Percentiles rank a stretch among this genome's conserved stretches.
These are phyloP conservation scores for Tillandsia leiboldiana DNA, from an alignment of 176 grass and related monocot genomes.

Conservation along the genomic window DNA sequence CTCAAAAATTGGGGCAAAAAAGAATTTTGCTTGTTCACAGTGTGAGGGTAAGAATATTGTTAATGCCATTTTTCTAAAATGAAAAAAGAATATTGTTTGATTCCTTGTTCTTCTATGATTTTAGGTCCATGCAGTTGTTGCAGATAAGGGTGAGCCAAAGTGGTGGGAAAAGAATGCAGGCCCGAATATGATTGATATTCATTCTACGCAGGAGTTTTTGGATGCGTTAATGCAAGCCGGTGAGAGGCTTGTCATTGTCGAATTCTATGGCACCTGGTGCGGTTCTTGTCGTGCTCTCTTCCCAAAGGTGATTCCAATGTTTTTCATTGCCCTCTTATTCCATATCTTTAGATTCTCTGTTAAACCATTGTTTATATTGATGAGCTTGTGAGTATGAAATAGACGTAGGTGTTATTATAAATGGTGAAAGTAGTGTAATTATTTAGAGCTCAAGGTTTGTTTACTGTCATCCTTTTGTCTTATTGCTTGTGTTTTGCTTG, in stretches of 20 bases:
- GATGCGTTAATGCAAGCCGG: slow-evolving; percentile 70
- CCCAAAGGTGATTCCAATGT: slow-evolving; percentile 56
- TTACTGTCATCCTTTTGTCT: too few species aligned
- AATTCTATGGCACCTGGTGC: slow-evolving; percentile 97
- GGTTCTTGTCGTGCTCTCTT: slow-evolving; percentile 84
- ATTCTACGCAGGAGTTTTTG: slow-evolving; percentile 90
- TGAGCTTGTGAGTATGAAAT: too few species aligned
- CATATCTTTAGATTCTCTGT: too few species aligned
- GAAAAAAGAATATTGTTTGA: neutral
- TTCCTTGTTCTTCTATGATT: slow-evolving; percentile 6
- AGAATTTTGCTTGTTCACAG: too few species aligned
- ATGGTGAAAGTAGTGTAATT: too few species aligned
- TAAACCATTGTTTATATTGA: too few species aligned
- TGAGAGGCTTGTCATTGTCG: slow-evolving; percentile 66
- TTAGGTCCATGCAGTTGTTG: slow-evolving; percentile 35
- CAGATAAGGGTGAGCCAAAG: slow-evolving; percentile 39
- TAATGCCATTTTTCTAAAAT: too few species aligned
- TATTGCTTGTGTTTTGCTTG: too few species aligned
- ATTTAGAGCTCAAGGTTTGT: too few species aligned
- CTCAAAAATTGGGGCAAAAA: too few species aligned
- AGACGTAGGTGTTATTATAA: too few species aligned
- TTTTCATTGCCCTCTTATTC: slow-evolving; percentile 5
- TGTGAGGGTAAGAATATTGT: too few species aligned
- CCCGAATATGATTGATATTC: slow-evolving; percentile 84
- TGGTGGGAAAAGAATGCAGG: slow-evolving; percentile 94